Evolutionary conservation across 179 eudicot species (phyloP).

Genomic region (Amaranthus tricolor): DNA sequence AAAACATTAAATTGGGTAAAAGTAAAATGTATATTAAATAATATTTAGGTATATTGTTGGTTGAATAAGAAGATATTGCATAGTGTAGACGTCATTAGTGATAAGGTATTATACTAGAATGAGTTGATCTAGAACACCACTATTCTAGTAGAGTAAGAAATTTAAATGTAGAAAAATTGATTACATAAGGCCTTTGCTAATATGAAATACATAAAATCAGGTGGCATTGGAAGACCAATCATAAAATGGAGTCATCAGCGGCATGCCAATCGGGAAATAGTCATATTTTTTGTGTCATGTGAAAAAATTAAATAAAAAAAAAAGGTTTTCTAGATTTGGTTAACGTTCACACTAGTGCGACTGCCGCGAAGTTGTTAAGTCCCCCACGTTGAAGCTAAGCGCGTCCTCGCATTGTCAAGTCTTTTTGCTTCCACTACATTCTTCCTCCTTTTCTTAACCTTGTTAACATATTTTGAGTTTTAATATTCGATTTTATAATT

Average conservation of each 20-base stretch:
- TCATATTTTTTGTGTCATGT: neutral
- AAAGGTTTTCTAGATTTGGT: neutral
- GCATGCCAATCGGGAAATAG: conserved; percentile 28
- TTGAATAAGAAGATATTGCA: no score
- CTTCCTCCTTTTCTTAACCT: neutral
- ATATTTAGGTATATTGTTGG: no score
- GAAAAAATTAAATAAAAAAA: neutral
- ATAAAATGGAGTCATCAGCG: conserved; percentile 24
- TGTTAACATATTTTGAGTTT: no score
- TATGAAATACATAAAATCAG: neutral
- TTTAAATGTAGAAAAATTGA: neutral
- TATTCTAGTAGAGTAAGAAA: neutral
- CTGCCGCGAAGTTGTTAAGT: neutral
- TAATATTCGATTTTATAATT: no score
- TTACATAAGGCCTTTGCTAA: conserved; percentile 14
- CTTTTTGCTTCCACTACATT: neutral
- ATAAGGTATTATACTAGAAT: no score
- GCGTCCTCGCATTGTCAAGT: conserved; percentile 1
- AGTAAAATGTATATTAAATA: no score
- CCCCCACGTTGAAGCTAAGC: conserved; percentile 12
- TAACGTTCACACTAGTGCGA: neutral
- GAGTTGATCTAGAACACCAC: neutral
- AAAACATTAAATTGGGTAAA: no score
- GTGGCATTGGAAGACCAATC: conserved; percentile 20
- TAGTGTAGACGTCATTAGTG: no score